A percentile compares a stretch with the other conserved stretches of the same genome.
These are phyloP conservation scores for Mytilinidion resinicola DNA, from an alignment of 495 filamentous ascomycete genomes.

Conservation along the genomic window DNA sequence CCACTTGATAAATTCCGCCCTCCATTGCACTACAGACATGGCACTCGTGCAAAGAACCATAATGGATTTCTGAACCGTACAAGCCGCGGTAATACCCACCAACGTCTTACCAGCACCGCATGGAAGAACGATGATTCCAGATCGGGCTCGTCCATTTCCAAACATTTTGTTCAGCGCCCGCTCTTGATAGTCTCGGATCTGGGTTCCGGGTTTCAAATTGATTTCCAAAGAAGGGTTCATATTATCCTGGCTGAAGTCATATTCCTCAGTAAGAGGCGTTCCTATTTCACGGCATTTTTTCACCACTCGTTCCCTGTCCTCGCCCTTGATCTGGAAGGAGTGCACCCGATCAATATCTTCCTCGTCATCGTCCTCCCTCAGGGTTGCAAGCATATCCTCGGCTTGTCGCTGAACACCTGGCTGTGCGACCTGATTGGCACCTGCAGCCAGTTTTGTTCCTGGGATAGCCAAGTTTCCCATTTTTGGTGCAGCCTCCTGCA, in stretches of 20 bases:
- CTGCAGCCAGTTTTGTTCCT: constrained; percentile 87
- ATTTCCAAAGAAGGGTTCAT: constrained; percentile 87
- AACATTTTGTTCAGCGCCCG: constrained; percentile 99
- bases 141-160: constrained; percentile 91
- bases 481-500: constrained; percentile 73
- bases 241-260: constrained; percentile 93
- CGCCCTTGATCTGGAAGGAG: constrained; percentile 82
- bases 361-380: constrained; percentile 75
- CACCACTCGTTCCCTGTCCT: constrained; percentile 75
- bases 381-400: constrained; percentile 52
- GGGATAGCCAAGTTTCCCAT: constrained; percentile 90
- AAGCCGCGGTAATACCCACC: constrained; percentile 93
- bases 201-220: constrained; percentile 74
- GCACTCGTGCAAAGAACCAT: constrained; percentile 94
- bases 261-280: constrained; percentile 88
- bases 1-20: constrained; percentile 94
- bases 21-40: constrained; percentile 98
- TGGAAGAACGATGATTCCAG: constrained; percentile 93
- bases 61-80: constrained; percentile 92
- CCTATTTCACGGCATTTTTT: constrained; percentile 82
- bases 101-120: constrained; percentile 97
- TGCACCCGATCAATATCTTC: constrained; percentile 85
- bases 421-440: constrained; percentile 57
- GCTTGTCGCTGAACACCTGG: constrained; percentile 35
- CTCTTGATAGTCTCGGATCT: constrained; percentile 91